Base-by-base conservation (phyloP, 257 asterid species). In the Cruciata laevipes region DNA sequence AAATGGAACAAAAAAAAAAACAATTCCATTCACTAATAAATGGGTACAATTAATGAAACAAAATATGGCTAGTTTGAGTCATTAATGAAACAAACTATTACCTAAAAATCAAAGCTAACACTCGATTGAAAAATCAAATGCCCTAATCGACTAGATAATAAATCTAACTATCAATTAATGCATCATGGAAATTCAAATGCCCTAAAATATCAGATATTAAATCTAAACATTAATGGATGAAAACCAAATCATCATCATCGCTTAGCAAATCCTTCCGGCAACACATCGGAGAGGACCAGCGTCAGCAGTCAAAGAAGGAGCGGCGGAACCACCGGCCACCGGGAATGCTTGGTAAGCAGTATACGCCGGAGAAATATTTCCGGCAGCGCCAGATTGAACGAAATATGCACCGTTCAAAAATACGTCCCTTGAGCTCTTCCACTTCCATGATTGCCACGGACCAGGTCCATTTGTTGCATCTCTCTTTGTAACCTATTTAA, bases 371-470 rank as follows among this genome's bases (percentile, higher is more conserved):
- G 60, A 14, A 7, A 21, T n/a, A 53, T 53, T 21, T 64, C 42
- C 75, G 59, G 10, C 3, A 3, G 5, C 51, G 0, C 75, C 75
- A 3, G 65, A 71, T 17, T 53, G 25, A 3, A 40, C 59, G 10
- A 71, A 71, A 33, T 17, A 53, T 8, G 75, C 75, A 7, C 75
- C 75, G 31, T 64, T 64, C 23, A 18, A 18, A 38, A 71, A 65
- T 40, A 55, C 24, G 13, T 71, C 60, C 1, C 33, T 3, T 1
- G 60, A 55, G 2, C 59, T 52, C 55, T 31, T 64, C 75, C 75
- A 55, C 3, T 63, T 64, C 75, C 75, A 64, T 7, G 18, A 55
- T 65, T 31, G 13, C 75, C 70, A 53, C 20, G 5, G 25, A 0
- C 9, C 59, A 27, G 30, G 30, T 0, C 17, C 59, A 21, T 0